Percentiles rank a stretch among this genome's conserved stretches.
These are phyloP conservation scores for Ustulina deusta DNA, from an alignment of 2,329 filamentous ascomycete species.

Conservation along the genomic window DNA sequence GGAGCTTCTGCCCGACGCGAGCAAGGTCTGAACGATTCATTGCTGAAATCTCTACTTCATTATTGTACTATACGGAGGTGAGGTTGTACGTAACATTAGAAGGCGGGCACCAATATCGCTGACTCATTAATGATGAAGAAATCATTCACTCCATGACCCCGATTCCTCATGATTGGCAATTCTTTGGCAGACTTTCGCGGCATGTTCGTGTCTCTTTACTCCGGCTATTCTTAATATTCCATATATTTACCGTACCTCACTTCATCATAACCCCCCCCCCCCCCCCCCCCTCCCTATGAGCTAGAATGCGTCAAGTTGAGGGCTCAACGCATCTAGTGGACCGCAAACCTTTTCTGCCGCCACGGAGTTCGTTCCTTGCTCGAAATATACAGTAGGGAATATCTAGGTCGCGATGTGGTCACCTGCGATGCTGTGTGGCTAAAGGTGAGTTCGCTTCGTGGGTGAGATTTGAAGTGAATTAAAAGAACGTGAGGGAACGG, in stretches of 20 bases:
- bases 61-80: constrained; percentile 43
- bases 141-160: not conserved
- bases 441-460: too few species aligned
- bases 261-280: not conserved
- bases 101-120: constrained; percentile 11
- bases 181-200: not conserved
- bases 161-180: not conserved
- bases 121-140: constrained; percentile 24
- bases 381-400: not conserved
- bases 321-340: not conserved
- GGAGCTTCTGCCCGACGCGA: constrained; percentile 25
- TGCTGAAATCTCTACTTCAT: constrained; percentile 46
- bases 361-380: not conserved
- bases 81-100: constrained; percentile 6
- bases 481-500: too few species aligned
- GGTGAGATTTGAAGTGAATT: too few species aligned
- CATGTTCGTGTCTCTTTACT: not conserved
- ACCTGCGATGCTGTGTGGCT: too few species aligned
- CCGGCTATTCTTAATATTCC: not conserved
- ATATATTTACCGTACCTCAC: not conserved
- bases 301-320: not conserved
- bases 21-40: constrained; percentile 22
- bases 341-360: not conserved
- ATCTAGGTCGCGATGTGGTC: not conserved
- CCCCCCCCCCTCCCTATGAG: too few species aligned